Evolutionary conservation across 2,329 filamentous ascomycete genomes (phyloP), one percentile per base, ranked within the genome.

Genomic region (Penicillium hesseltinei): DNA sequence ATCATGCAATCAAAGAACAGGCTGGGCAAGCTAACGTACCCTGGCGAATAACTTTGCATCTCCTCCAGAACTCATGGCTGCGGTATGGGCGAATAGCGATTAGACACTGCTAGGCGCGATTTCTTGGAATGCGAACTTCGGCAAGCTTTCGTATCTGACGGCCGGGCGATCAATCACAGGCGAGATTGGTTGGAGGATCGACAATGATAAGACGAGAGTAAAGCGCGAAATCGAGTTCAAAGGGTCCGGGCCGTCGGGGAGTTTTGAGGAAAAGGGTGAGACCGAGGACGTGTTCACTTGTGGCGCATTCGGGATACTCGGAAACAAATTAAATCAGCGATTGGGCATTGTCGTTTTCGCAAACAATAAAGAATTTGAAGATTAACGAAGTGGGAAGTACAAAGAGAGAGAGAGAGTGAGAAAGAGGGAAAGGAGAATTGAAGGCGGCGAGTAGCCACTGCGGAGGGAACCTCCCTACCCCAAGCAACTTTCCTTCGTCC

Each of bases 11-110:
- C 63, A 63, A 54, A 59, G 62, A 57, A 62, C 57, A 63, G 59
- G 60, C 61, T 59, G 48, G 21, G 17, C 29, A n/a, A 56, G 56
- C 56, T 62, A 58, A 86, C 86, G 70, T 88, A 99, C 94, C 82
- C 94, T 88, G 77, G 94, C 93, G 82, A 99, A 99, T 80, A 99
- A 88, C 86, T 97, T 97, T 80, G 94, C 96, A 86, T 97, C 94
- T 78, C 94, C 92, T 80, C 90, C 91, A 62, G 83, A 80, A 75
- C 81, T 85, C 84, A 87, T 88, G 66, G 66, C 79, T 71, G 63
- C 61, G 57, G 55, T 51, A 48, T 63, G 52, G 49, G 45, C 62
- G 56, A 63, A 63, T 61, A 51, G 57, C 51, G 57, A 54, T 33
- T 51, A 21, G 23, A 33, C 25, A 40, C 38, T 25, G 11, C n/a